Evolutionary conservation across 441 rosid genomes (phyloP).

Genomic region (Kokia cookei): DNA sequence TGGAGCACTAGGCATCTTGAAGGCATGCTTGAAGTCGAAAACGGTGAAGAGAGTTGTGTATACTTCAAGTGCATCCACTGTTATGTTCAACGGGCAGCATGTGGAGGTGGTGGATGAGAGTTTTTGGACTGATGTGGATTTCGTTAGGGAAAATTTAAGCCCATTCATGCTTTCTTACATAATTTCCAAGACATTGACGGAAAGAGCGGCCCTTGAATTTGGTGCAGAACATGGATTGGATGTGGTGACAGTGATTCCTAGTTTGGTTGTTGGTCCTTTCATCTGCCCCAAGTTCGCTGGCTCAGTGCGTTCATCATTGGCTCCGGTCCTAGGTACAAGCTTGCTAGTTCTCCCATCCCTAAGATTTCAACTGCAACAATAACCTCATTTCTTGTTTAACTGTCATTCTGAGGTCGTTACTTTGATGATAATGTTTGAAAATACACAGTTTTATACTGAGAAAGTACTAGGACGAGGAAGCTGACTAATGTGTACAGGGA

Average conservation of each 20-base stretch:
- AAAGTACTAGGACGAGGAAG: background rate
- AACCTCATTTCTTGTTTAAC: too few relatives aligned
- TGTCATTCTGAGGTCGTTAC: too few relatives aligned
- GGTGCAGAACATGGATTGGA: constrained; percentile 26
- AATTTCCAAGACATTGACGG: constrained; percentile 31
- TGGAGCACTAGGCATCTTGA: constrained; percentile 36
- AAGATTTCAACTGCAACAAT: too few relatives aligned
- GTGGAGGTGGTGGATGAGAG: constrained; percentile 30
- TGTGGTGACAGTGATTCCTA: constrained; percentile 26
- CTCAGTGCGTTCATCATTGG: constrained; percentile 21
- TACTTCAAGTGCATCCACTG: constrained; percentile 24
- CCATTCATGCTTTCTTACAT: background rate
- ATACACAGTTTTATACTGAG: background rate
- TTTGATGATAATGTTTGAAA: background rate
- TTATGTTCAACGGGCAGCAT: background rate
- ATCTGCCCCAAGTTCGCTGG: constrained; percentile 28
- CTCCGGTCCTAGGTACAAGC: constrained; percentile 26
- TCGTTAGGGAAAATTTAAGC: background rate
- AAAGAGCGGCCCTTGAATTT: constrained; percentile 24
- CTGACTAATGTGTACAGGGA: constrained; percentile 13
- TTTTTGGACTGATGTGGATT: constrained; percentile 29
- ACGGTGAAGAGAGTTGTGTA: constrained; percentile 28
- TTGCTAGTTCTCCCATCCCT: background rate
- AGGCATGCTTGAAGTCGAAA: constrained; percentile 28
- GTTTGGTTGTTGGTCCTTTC: constrained; percentile 36